Evolutionary conservation across 305 asterid genomes (phyloP).

Genomic region (Solanum chacoense): DNA sequence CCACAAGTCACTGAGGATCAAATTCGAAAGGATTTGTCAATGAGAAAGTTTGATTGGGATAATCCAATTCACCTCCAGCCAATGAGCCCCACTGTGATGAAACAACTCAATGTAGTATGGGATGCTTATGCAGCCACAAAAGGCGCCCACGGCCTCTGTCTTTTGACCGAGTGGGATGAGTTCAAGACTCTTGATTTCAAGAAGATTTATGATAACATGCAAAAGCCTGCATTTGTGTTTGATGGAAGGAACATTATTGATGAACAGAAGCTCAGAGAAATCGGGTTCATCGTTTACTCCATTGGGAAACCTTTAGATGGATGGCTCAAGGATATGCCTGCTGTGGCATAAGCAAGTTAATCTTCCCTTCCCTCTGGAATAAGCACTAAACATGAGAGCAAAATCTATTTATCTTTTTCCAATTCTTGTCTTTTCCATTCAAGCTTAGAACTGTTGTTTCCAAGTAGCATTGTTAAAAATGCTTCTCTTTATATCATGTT

Average conservation of each 20-base stretch:
- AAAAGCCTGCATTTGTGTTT: slow-evolving; percentile 25
- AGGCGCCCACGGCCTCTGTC: slow-evolving; percentile 15
- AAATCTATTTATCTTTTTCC: neutral
- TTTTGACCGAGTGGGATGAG: slow-evolving; percentile 21
- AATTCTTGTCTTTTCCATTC: neutral
- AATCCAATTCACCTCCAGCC: slow-evolving; percentile 18
- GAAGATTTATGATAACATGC: slow-evolving; percentile 17
- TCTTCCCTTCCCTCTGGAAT: neutral
- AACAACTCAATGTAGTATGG: slow-evolving; percentile 12
- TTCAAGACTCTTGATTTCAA: slow-evolving; percentile 14
- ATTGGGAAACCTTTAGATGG: slow-evolving; percentile 20
- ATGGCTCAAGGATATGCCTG: slow-evolving; percentile 17
- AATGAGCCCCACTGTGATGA: slow-evolving; percentile 5
- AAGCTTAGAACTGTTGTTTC: neutral
- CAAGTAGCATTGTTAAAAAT: neutral
- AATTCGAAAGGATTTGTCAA: slow-evolving; percentile 11
- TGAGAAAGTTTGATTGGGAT: slow-evolving; percentile 20
- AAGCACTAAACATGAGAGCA: neutral
- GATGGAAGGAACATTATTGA: slow-evolving; percentile 19
- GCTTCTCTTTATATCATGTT: neutral
- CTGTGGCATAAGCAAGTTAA: neutral
- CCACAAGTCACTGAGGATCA: slow-evolving; percentile 21
- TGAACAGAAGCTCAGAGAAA: slow-evolving; percentile 15
- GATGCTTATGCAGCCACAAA: slow-evolving; percentile 20
- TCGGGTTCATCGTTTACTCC: slow-evolving; percentile 18